Percentiles rank a stretch among this genome's conserved stretches.
These are phyloP conservation scores for Rhizopogon vulgaris DNA, from an alignment of 768 basidiomycete species.

Conservation along the genomic window DNA sequence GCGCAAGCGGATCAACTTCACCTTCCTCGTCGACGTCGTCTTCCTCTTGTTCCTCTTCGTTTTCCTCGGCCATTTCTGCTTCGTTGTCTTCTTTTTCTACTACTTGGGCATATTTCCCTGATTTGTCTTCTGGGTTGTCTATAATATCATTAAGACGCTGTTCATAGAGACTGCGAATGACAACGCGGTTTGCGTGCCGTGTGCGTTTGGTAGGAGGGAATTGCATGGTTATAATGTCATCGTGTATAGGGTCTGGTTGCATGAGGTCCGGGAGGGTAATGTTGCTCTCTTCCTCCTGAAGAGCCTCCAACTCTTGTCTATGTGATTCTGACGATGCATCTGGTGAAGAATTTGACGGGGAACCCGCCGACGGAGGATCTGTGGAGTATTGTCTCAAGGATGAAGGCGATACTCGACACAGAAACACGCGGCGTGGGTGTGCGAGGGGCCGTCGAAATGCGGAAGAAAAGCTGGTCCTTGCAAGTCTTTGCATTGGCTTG, in stretches of 20 bases:
- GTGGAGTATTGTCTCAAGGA: conserved; percentile 13
- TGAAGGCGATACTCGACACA: not conserved
- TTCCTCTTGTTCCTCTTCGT: conserved; percentile 26
- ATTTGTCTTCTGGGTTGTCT: too few relatives aligned
- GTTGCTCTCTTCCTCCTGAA: conserved; percentile 2
- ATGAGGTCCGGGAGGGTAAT: conserved; percentile 51
- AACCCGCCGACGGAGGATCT: not conserved
- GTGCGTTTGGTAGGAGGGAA: conserved; percentile 47
- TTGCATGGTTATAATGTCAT: conserved; percentile 49
- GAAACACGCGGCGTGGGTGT: conserved; percentile 1
- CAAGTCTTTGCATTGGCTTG: conserved; percentile 22
- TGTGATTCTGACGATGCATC: not conserved
- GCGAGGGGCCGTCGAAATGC: conserved; percentile 9
- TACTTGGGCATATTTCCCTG: too few relatives aligned
- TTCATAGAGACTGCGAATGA: conserved; percentile 48
- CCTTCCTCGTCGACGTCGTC: conserved; percentile 12
- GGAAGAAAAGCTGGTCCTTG: conserved; percentile 7
- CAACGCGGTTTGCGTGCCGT: conserved; percentile 56
- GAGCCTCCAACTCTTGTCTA: not conserved
- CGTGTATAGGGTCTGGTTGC: conserved; percentile 54
- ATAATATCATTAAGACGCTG: not conserved
- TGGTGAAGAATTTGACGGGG: not conserved
- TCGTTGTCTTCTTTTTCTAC: too few relatives aligned
- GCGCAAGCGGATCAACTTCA: conserved; percentile 9
- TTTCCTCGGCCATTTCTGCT: conserved; percentile 11